Percentiles rank a stretch among this genome's conserved stretches.
These are phyloP conservation scores for Choiromyces venosus DNA, from an alignment of 495 filamentous ascomycete species.

Conservation along the genomic window DNA sequence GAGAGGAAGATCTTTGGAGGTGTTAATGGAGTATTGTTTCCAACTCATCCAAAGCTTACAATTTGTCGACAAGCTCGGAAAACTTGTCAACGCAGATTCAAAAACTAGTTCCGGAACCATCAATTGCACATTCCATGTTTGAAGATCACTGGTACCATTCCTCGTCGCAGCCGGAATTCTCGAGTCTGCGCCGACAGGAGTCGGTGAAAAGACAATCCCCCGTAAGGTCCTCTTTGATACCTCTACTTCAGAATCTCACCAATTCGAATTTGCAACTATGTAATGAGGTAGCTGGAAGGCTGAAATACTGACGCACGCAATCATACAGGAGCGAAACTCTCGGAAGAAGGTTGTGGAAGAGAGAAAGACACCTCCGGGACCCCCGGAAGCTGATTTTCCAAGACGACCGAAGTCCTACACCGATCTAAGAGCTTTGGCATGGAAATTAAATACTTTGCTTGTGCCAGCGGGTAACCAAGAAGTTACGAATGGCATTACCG, in stretches of 20 bases:
- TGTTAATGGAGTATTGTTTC: not conserved
- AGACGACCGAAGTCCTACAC: slow-evolving; percentile 70
- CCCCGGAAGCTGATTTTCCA: slow-evolving; percentile 50
- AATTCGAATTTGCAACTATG: not conserved
- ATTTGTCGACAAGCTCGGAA: not conserved
- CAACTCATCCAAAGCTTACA: not conserved
- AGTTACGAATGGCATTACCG: slow-evolving; percentile 34
- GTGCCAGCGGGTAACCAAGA: slow-evolving; percentile 47
- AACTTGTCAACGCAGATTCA: not conserved
- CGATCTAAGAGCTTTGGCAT: slow-evolving; percentile 54
- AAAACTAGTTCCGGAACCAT: slow-evolving; percentile 6
- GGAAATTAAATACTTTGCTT: slow-evolving; percentile 51
- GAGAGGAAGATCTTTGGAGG: not conserved
- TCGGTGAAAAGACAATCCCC: slow-evolving; percentile 38
- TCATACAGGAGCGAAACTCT: slow-evolving; percentile 40
- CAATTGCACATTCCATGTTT: slow-evolving; percentile 34
- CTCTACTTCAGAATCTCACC: not conserved
- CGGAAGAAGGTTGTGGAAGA: slow-evolving; percentile 45
- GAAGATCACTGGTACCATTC: slow-evolving; percentile 43
- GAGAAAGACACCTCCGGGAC: slow-evolving; percentile 51
- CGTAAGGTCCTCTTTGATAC: slow-evolving; percentile 32
- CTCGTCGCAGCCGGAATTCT: slow-evolving; percentile 26
- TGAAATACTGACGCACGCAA: slow-evolving; percentile 12
- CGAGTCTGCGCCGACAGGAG: slow-evolving; percentile 29
- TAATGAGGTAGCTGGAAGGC: slow-evolving; percentile 5